A percentile compares a stretch with the other conserved stretches of the same genome.
Conservation (phyloP, 768 basidiomycete genomes). For the Sutorius australiensis region DNA sequence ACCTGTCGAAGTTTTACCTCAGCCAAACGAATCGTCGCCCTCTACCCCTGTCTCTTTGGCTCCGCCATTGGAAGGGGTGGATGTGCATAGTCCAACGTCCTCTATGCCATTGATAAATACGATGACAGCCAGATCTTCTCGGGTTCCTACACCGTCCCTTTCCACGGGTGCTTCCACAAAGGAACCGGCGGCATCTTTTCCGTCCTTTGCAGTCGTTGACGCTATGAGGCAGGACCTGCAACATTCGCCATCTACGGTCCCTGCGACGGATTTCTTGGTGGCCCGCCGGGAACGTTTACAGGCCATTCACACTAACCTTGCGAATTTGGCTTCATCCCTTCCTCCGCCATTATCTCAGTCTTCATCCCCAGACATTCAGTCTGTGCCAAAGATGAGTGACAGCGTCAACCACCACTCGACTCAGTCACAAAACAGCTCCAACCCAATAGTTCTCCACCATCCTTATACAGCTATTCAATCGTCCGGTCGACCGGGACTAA, state of each 20-base stretch:
- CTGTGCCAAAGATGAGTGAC: not conserved
- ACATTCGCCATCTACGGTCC: not conserved
- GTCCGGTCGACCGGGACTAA: not conserved
- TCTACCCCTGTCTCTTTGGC: slow-evolving; percentile 9
- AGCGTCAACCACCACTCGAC: not conserved
- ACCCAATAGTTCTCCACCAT: slow-evolving; percentile 1
- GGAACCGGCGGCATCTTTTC: not conserved
- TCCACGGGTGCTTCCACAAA: not conserved
- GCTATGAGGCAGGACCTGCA: not conserved
- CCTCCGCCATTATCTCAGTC: slow-evolving; percentile 6
- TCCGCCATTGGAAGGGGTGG: not conserved
- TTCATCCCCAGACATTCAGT: slow-evolving; percentile 1
- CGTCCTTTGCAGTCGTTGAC: not conserved
- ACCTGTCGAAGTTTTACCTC: slow-evolving; percentile 29
- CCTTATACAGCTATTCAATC: slow-evolving; percentile 10
- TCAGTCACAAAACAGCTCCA: not conserved
- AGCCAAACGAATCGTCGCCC: slow-evolving; percentile 17
- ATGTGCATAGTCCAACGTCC: not conserved
- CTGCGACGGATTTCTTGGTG: slow-evolving; percentile 5
- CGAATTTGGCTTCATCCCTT: slow-evolving; percentile 5
- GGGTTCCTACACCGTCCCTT: not conserved
- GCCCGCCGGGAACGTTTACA: slow-evolving; percentile 14
- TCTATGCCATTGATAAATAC: not conserved
- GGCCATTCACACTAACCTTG: slow-evolving; percentile 12
- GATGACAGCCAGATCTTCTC: not conserved